Evolutionary conservation across 164 flowering plant genomes (phyloP), one percentile per base, ranked within the genome.

Genomic region (Liquidambar formosana): DNA sequence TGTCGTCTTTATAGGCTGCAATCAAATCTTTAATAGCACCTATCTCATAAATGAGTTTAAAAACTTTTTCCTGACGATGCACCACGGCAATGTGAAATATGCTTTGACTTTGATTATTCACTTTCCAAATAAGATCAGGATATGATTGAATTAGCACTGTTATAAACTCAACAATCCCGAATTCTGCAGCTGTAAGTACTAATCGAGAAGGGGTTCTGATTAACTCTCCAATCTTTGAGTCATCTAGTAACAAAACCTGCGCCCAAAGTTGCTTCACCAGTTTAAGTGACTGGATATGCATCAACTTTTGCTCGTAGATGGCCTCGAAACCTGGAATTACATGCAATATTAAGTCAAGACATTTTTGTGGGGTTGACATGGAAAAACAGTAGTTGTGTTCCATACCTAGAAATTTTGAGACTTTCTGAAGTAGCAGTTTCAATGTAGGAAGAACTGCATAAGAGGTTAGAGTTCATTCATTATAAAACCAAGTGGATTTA

Each of bases 71-170:
- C 18, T 73, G 76, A 22, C 72, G 76, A 21, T 69, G 19, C 0
- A 14, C 22, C 49, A 73, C 71, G 18, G 76, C 74, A 3, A 66
- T 22, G 15, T 73, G 76, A 58, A 69, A 77, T 49, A 77, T 69
- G 65, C 64, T 73, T 12, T 26, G 21, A 10, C 25, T 23, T 0
- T 69, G 11, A 0, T 56, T 45, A 46, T 72, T 64, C 3, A 65
- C 64, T 45, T 65, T 61, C 67, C 67, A 69, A 27, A 76, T 38
- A 15, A 76, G 51, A 65, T 76, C 76, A 16, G 79, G 79, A 62
- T 68, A 72, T 4, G 59, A 61, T 4, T 57, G 52, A n/a, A 69
- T 61, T 4, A 76, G 62, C 22, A 28, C 57, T 3, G 26, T 53
- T 26, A 76, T 13, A 25, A 76, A 76, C 8, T 71, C 72, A 16